phyloP scores from a whole-genome alignment of 306 rosid species.

The Carpinus viminea region DNA sequence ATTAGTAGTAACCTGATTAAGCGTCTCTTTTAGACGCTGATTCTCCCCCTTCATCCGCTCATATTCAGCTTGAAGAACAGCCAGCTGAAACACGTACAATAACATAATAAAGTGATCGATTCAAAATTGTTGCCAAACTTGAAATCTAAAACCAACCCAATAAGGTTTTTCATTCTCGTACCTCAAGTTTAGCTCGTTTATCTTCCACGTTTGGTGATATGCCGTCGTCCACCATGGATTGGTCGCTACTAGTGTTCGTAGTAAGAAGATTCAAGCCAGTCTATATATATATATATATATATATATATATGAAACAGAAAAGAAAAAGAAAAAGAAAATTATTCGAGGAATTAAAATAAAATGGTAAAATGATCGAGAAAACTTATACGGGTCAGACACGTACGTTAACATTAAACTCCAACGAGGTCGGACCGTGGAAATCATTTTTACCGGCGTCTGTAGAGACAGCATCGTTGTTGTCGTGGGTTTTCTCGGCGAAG shows the following conservation, averaged over 20 bases:
- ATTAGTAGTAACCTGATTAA: constrained; percentile 37
- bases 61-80: constrained; percentile 55
- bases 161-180: constrained; percentile 17
- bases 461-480: constrained; percentile 19
- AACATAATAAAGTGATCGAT: background rate
- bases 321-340: background rate
- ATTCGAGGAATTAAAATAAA: background rate
- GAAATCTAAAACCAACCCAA: constrained; percentile 2
- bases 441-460: constrained; percentile 16
- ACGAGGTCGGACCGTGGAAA: constrained; percentile 17
- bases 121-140: no score
- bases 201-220: constrained; percentile 41
- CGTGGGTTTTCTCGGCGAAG: constrained; percentile 39
- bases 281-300: constrained; percentile 42
- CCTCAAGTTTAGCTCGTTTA: constrained; percentile 55
- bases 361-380: background rate
- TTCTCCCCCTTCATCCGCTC: constrained; percentile 60
- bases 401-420: constrained; percentile 59
- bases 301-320: constrained; percentile 8
- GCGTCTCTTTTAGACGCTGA: constrained; percentile 40
- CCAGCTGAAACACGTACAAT: constrained; percentile 43
- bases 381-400: constrained; percentile 8
- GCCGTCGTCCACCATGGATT: constrained; percentile 55
- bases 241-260: constrained; percentile 59
- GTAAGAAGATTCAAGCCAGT: constrained; percentile 79